These are phyloP conservation scores for Darksidea phi DNA, from an alignment of 495 filamentous ascomycete species.

Conservation along the genomic window DNA sequence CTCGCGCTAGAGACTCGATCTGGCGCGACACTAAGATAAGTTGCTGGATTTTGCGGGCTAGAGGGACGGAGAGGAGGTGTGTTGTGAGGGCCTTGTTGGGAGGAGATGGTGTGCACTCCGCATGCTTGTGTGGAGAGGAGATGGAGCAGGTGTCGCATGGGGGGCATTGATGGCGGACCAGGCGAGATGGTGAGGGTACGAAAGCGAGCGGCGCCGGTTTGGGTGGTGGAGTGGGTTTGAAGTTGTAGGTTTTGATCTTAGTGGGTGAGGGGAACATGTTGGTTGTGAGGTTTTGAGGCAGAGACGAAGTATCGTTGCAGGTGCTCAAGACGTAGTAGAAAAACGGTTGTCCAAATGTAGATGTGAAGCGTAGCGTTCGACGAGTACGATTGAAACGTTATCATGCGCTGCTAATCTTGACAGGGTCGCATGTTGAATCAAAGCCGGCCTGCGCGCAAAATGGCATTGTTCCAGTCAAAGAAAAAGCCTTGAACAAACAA, in stretches of 20 bases:
- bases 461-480: too few species aligned
- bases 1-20: conserved; percentile 1
- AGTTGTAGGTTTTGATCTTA: background rate
- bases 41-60: conserved; percentile 8
- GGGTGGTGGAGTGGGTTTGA: too few species aligned
- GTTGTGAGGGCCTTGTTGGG: background rate
- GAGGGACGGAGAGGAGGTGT: conserved; percentile 11
- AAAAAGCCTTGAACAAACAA: too few species aligned
- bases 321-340: too few species aligned
- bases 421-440: too few species aligned
- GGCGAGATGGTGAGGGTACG: background rate
- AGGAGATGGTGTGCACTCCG: background rate
- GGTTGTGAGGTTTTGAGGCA: background rate
- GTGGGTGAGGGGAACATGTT: background rate
- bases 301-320: too few species aligned
- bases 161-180: background rate
- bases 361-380: too few species aligned
- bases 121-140: background rate
- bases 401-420: too few species aligned
- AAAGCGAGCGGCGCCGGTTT: background rate
- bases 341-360: too few species aligned
- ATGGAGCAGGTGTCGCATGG: background rate
- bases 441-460: too few species aligned
- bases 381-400: too few species aligned
- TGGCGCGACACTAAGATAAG: conserved; percentile 8